Conservation (phyloP, 495 filamentous ascomycete genomes). For the Zalerion maritima region DNA sequence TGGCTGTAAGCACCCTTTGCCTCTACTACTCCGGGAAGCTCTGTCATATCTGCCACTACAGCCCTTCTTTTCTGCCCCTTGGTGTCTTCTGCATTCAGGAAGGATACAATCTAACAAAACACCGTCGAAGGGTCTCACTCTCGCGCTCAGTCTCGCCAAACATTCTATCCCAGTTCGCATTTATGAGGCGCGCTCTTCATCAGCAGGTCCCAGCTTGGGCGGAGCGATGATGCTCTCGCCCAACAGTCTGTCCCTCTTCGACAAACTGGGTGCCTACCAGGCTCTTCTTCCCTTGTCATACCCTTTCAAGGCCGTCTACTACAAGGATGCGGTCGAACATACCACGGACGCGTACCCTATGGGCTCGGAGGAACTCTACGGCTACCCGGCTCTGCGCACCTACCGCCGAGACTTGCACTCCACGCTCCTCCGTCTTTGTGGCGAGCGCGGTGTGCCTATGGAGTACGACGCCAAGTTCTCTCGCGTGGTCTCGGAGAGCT, state of each 20-base stretch:
- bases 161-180: slow-evolving; percentile 25
- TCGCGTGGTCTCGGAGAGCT: slow-evolving; percentile 20
- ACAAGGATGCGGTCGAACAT: slow-evolving; percentile 21
- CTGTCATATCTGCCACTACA: no score
- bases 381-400: slow-evolving; percentile 31
- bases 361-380: slow-evolving; percentile 25
- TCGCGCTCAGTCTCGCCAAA: slow-evolving; percentile 29
- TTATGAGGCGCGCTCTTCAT: slow-evolving; percentile 25
- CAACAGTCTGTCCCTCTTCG: slow-evolving; percentile 34
- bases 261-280: slow-evolving; percentile 29
- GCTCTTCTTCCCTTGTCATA: slow-evolving; percentile 14
- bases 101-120: slow-evolving; percentile 1
- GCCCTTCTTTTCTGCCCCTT: no score
- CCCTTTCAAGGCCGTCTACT: slow-evolving; percentile 26
- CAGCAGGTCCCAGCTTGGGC: slow-evolving; percentile 19
- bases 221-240: slow-evolving; percentile 39
- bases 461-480: slow-evolving; percentile 28
- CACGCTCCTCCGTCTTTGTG: slow-evolving; percentile 16
- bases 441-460: slow-evolving; percentile 23
- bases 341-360: slow-evolving; percentile 30
- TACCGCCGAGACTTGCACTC: slow-evolving; percentile 31
- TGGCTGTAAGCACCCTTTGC: slow-evolving; percentile 4
- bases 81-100: no score
- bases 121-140: slow-evolving; percentile 24
- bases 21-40: not conserved